These are phyloP conservation scores for Cyberlindnera saturnus DNA, from an alignment of 805 yeast genomes.

Conservation along the genomic window DNA sequence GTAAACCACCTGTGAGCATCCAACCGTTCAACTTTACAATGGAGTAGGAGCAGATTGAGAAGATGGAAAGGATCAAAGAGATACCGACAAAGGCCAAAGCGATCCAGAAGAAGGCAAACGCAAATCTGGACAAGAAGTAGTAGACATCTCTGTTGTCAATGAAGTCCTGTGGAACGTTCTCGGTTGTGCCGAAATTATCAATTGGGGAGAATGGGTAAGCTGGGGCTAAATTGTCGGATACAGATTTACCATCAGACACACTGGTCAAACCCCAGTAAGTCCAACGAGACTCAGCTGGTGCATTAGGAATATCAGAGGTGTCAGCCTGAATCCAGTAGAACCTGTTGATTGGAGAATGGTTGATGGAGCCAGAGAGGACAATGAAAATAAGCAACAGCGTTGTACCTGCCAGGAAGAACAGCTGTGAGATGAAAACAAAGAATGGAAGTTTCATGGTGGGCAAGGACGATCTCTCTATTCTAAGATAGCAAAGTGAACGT, in stretches of 20 bases:
- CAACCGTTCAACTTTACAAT: slow-evolving; percentile 50
- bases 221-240: slow-evolving; percentile 44
- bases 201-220: slow-evolving; percentile 70
- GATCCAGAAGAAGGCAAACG: slow-evolving; percentile 56
- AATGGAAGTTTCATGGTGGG: slow-evolving; percentile 11
- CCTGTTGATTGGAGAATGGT: slow-evolving; percentile 50
- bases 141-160: slow-evolving; percentile 47
- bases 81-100: slow-evolving; percentile 59
- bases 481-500: not conserved
- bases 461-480: not conserved
- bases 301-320: slow-evolving; percentile 47
- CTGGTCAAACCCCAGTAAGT: slow-evolving; percentile 78
- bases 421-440: slow-evolving; percentile 9
- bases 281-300: slow-evolving; percentile 58
- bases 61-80: slow-evolving; percentile 47
- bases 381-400: slow-evolving; percentile 48
- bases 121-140: slow-evolving; percentile 60
- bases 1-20: slow-evolving; percentile 43
- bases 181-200: slow-evolving; percentile 59
- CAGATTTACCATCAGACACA: slow-evolving; percentile 27
- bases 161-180: slow-evolving; percentile 48
- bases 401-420: slow-evolving; percentile 24
- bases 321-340: slow-evolving; percentile 72
- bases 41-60: slow-evolving; percentile 50
- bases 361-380: slow-evolving; percentile 58